Evolutionary conservation across 768 basidiomycete genomes (phyloP), one percentile per base, ranked within the genome.

Genomic region (Tricholoma bakamatsutake): DNA sequence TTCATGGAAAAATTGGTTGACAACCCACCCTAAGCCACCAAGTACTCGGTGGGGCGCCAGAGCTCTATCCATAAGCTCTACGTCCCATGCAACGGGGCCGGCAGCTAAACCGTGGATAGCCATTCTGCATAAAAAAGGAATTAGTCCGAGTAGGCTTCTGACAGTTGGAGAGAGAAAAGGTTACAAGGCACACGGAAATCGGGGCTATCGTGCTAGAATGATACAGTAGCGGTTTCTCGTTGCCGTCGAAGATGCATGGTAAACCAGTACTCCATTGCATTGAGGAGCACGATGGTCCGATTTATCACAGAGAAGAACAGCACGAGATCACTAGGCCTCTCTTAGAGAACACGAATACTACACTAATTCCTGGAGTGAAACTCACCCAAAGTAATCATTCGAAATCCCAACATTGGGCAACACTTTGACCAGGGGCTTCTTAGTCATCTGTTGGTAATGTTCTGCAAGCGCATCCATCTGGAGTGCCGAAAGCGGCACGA

Each of bases 21-120:
- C 8, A 17, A 55, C 63, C 55, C 53, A 70, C 71, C 73, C 73
- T 3, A 65, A 15, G 5, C 74, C 75, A 0, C 28, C 46, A 15
- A 47, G 46, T 8, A 28, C 5, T 30, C 28, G 27, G 13, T 28
- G 46, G 10, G 46, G 46, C 9, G 47, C 27, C 27, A 73, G 57
- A 1, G 74, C 70, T 15, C 62, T 60, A 10, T 65, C 58, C 1
- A 69, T 59, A 15, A 76, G 65, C 15, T 73, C 70, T 21, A 71
- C 71, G 56, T 78, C 77, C 62, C 67, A 76, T 21, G 62, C 63
- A 0, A 78, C 56, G 2, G 77, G 76, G 0, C 77, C 77, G 7
- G 71, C 61, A 0, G 68, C 64, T 10, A 77, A 65, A 0, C 66
- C 74, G 6, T 67, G 65, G 30, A 77, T 60, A 0, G 66, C 67